Evolutionary conservation across 1,284 basidiomycete genomes (phyloP).

Genomic region (Agroathelia rolfsii): DNA sequence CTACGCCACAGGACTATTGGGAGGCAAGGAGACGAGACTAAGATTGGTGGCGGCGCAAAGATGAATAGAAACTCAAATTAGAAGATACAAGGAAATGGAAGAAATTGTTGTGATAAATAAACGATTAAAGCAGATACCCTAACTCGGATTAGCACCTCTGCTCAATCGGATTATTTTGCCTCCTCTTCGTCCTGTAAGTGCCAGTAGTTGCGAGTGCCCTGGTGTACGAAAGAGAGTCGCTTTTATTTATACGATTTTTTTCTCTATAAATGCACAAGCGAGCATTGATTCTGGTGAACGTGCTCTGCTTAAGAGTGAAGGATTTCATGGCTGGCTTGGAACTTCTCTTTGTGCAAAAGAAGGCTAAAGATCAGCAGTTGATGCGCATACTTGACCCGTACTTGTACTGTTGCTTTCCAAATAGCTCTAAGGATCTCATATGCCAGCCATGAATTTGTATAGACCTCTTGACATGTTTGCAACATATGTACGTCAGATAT

Average conservation of each 20-base stretch:
- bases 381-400: conserved; percentile 93
- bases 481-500: conserved; percentile 86
- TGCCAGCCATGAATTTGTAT: conserved; percentile 8
- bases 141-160: conserved; percentile 80
- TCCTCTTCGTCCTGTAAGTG: conserved; percentile 80
- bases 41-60: too few species aligned
- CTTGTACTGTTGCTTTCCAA: too few species aligned
- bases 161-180: conserved; percentile 94
- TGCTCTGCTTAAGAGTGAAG: conserved; percentile 67
- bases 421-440: conserved; percentile 4
- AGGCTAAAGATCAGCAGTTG: conserved; percentile 82
- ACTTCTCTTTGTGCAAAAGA: conserved; percentile 85
- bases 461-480: conserved; percentile 96
- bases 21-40: too few species aligned
- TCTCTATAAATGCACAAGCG: conserved; percentile 81
- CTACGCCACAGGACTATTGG: too few species aligned
- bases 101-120: too few species aligned
- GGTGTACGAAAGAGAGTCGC: background rate
- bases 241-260: conserved; percentile 4
- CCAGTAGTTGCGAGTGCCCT: conserved; percentile 1
- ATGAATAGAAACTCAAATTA: too few species aligned
- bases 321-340: conserved; percentile 84
- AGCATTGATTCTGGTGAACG: conserved; percentile 75
- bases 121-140: conserved; percentile 57
- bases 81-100: too few species aligned